A percentile compares a stretch with the other conserved stretches of the same genome.
Evolutionary conservation across 2,329 filamentous ascomycete species (phyloP).

Genomic region (Hypoxylon sp.): DNA sequence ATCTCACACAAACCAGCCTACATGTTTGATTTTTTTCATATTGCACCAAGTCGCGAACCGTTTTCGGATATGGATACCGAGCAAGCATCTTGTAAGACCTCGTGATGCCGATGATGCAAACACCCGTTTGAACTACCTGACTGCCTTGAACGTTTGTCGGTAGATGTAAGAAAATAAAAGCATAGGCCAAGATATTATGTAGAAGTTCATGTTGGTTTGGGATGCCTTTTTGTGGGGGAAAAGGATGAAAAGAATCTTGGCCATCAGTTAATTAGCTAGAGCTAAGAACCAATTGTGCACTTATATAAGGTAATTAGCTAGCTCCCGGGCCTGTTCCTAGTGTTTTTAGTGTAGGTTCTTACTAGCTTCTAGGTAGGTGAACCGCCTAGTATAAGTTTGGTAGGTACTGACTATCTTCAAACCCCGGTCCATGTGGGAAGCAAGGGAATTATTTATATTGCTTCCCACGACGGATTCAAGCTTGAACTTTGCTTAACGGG

Average conservation of each 20-base stretch:
- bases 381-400: too few relatives aligned
- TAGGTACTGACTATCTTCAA: too few relatives aligned
- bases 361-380: too few relatives aligned
- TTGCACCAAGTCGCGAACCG: conserved; percentile 1
- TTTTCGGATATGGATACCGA: conserved; percentile 33
- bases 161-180: too few relatives aligned
- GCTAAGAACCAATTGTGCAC: too few relatives aligned
- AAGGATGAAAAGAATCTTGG: conserved; percentile 10
- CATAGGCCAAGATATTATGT: too few relatives aligned
- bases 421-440: too few relatives aligned
- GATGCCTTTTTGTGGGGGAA: conserved; percentile 26
- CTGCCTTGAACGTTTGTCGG: too few relatives aligned
- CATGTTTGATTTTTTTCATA: conserved; percentile 10
- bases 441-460: conserved; percentile 25
- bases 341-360: too few relatives aligned
- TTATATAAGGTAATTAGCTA: conserved; percentile 26
- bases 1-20: conserved; percentile 3
- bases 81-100: conserved; percentile 11
- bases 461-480: conserved; percentile 32
- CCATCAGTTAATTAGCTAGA: too few relatives aligned
- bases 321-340: too few relatives aligned
- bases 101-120: conserved; percentile 22
- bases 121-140: conserved; percentile 18
- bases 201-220: too few relatives aligned
- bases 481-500: conserved; percentile 31